phyloP scores from a whole-genome alignment of 345 rosid species.

The Theobroma cacao region DNA sequence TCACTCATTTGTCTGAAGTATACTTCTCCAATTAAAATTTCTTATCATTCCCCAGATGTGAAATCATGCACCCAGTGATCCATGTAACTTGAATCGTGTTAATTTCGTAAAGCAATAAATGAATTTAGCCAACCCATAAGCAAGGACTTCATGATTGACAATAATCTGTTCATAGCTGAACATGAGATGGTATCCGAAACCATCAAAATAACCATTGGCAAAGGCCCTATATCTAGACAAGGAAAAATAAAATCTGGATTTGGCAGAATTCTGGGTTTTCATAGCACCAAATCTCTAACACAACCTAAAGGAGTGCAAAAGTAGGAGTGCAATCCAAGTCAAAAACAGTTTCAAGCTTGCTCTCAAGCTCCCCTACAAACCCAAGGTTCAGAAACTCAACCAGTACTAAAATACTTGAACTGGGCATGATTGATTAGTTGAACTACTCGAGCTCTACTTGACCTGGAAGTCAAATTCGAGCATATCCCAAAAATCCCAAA shows the following conservation, averaged over 20 bases:
- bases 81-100: background rate
- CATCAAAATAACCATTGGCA: background rate
- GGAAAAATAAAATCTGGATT: background rate
- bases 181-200: background rate
- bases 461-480: background rate
- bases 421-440: background rate
- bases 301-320: no score
- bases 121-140: background rate
- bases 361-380: background rate
- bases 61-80: background rate
- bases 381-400: background rate
- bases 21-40: background rate
- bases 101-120: background rate
- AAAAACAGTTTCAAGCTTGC: background rate
- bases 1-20: background rate
- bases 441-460: background rate
- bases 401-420: background rate
- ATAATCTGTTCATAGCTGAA: background rate
- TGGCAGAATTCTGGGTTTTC: background rate
- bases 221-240: background rate
- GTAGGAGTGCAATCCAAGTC: no score
- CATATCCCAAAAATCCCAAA: background rate
- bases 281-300: no score
- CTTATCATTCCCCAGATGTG: background rate
- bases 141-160: background rate